A percentile compares a stretch with the other conserved stretches of the same genome.
Evolutionary conservation across 257 asterid species (phyloP).

Genomic region (Solanum sejunctum): DNA sequence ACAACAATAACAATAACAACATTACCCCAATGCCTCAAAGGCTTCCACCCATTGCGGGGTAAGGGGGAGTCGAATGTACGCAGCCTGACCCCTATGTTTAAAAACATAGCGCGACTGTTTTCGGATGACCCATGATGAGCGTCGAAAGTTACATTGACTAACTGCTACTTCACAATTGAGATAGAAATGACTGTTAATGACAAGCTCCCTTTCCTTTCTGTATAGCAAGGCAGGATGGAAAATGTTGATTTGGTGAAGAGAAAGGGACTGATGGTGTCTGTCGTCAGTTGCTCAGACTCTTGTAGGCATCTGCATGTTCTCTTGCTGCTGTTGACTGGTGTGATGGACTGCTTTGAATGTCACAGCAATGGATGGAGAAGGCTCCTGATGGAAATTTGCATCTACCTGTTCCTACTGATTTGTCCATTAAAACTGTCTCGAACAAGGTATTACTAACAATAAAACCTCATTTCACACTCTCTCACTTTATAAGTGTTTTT

Average conservation of each 20-base stretch:
- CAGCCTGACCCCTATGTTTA: no score
- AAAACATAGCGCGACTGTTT: no score
- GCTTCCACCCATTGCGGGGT: no score
- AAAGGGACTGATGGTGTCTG: not conserved
- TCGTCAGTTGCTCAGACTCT: not conserved
- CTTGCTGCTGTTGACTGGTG: not conserved
- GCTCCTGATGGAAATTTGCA: constrained; percentile 61
- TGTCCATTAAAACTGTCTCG: constrained; percentile 50
- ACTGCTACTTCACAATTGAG: no score
- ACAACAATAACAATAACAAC: no score
- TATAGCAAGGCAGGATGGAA: not conserved
- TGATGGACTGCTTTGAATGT: not conserved
- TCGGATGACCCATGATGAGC: no score
- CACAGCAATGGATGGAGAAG: constrained; percentile 69
- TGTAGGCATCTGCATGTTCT: not conserved
- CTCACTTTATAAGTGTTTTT: not conserved
- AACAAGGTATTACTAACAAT: constrained; percentile 35
- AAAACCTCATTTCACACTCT: constrained; percentile 1
- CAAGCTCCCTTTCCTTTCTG: not conserved
- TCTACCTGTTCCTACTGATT: constrained; percentile 81
- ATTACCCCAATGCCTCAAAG: no score
- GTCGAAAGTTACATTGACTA: no score
- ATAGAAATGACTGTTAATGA: not conserved
- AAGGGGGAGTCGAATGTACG: no score
- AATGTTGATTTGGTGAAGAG: not conserved